A percentile compares a stretch with the other conserved stretches of the same genome.
phyloP scores from a whole-genome alignment of 169 alveolate genomes.

The Cryptosporidium baileyi region DNA sequence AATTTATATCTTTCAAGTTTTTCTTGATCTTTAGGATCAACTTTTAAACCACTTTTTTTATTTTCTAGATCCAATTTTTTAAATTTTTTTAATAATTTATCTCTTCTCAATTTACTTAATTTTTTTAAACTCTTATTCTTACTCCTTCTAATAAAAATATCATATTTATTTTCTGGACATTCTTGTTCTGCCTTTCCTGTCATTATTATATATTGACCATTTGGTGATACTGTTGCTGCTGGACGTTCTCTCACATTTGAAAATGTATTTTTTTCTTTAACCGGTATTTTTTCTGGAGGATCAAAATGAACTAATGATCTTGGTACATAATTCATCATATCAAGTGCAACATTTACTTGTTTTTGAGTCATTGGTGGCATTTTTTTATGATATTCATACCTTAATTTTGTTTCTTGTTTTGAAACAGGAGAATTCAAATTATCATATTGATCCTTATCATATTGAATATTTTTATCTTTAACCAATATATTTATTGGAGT shows the following conservation, averaged over 20 bases:
- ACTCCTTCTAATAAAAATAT: conserved; percentile 23
- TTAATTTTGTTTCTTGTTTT: not conserved
- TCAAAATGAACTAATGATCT: conserved; percentile 59
- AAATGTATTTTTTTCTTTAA: conserved; percentile 27
- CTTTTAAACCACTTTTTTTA: conserved; percentile 31
- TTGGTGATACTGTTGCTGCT: conserved; percentile 67
- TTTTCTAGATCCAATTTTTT: conserved; percentile 40
- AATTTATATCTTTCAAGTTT: conserved; percentile 39
- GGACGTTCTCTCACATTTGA: conserved; percentile 48
- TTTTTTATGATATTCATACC: conserved; percentile 49
- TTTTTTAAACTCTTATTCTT: conserved; percentile 12
- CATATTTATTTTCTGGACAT: conserved; percentile 55
- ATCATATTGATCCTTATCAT: not conserved
- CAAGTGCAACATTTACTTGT: conserved; percentile 1
- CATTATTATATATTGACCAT: conserved; percentile 30
- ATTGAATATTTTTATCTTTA: not conserved
- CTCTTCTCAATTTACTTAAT: not conserved
- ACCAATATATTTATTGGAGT: conserved; percentile 17
- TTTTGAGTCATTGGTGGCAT: conserved; percentile 22
- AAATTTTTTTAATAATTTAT: conserved; percentile 15
- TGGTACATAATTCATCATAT: conserved; percentile 26
- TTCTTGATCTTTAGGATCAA: conserved; percentile 17
- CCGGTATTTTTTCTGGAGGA: not conserved
- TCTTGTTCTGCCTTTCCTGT: conserved; percentile 22
- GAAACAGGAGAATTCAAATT: conserved; percentile 8